These are phyloP conservation scores for Podospora fimiseda DNA, from an alignment of 495 filamentous ascomycete genomes.

Conservation along the genomic window DNA sequence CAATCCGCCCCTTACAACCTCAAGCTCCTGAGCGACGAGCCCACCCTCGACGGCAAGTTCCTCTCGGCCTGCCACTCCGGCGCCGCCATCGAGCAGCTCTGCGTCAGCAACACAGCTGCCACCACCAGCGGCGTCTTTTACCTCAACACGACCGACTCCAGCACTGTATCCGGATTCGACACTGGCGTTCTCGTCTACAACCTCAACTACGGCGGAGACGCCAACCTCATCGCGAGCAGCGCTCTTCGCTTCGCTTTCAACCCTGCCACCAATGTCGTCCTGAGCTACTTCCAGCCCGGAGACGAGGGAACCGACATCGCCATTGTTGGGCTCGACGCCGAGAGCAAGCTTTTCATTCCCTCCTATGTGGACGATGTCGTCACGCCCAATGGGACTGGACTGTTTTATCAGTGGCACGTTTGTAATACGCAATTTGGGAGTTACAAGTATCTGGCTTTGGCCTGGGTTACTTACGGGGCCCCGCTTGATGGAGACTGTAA, in stretches of 20 bases:
- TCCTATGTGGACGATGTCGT: not conserved
- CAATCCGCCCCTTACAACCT: slow-evolving; percentile 37
- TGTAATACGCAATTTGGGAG: not conserved
- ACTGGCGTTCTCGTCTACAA: slow-evolving; percentile 32
- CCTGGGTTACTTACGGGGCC: not conserved
- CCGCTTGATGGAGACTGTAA: not conserved
- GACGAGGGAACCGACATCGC: not conserved
- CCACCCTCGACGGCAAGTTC: slow-evolving; percentile 28
- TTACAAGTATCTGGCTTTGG: not conserved
- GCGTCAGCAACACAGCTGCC: slow-evolving; percentile 24
- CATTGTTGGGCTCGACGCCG: not conserved
- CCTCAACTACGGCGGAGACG: slow-evolving; percentile 15
- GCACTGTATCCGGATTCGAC: slow-evolving; percentile 28
- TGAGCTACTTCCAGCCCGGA: not conserved
- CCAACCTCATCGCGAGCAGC: not conserved
- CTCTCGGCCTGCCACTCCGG: slow-evolving; percentile 48
- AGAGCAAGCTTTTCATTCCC: not conserved
- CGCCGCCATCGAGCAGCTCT: slow-evolving; percentile 51
- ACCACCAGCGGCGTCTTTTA: slow-evolving; percentile 29
- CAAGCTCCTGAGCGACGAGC: slow-evolving; percentile 24
- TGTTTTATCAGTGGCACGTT: not conserved
- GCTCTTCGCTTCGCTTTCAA: not conserved
- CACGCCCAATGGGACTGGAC: not conserved
- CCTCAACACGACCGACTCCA: slow-evolving; percentile 12
- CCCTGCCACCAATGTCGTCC: not conserved